Conservation (phyloP, 345 rosid genomes). For the Gossypium mustelinum region DNA sequence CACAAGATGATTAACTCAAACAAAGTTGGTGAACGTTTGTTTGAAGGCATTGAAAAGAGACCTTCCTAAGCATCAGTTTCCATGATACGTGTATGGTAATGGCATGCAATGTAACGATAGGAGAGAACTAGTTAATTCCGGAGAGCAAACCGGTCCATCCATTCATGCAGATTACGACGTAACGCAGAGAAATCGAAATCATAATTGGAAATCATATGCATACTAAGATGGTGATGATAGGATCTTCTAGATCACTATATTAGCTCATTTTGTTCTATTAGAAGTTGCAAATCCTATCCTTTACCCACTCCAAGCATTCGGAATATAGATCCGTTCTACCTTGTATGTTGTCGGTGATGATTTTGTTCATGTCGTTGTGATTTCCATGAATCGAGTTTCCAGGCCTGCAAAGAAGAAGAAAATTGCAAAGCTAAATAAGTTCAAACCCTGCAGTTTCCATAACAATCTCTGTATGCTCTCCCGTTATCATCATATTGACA, state of each 20-base stretch:
- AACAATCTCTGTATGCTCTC: not conserved
- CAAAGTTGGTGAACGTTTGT: not conserved
- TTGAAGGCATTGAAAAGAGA: not conserved
- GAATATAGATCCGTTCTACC: slow-evolving; percentile 20
- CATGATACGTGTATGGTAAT: not conserved
- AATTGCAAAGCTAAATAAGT: slow-evolving; percentile 7
- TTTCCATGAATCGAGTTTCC: slow-evolving; percentile 16
- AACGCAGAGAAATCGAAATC: not conserved
- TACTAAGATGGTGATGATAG: not conserved
- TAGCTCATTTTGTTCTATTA: not conserved
- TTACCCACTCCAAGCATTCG: too few species aligned
- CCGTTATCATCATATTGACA: not conserved
- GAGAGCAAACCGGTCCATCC: not conserved
- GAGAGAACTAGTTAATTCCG: not conserved
- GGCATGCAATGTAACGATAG: not conserved
- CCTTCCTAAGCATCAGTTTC: not conserved
- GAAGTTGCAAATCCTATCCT: too few species aligned
- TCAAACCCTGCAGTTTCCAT: not conserved
- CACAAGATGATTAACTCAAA: not conserved
- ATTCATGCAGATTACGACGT: not conserved
- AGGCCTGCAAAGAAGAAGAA: slow-evolving; percentile 24
- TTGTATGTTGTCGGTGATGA: slow-evolving; percentile 2
- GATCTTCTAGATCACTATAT: not conserved
- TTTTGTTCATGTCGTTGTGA: slow-evolving; percentile 9
- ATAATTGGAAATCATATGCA: not conserved